These are phyloP conservation scores for Colletotrichum plurivorum DNA, from an alignment of 2,329 filamentous ascomycete species.

Conservation along the genomic window DNA sequence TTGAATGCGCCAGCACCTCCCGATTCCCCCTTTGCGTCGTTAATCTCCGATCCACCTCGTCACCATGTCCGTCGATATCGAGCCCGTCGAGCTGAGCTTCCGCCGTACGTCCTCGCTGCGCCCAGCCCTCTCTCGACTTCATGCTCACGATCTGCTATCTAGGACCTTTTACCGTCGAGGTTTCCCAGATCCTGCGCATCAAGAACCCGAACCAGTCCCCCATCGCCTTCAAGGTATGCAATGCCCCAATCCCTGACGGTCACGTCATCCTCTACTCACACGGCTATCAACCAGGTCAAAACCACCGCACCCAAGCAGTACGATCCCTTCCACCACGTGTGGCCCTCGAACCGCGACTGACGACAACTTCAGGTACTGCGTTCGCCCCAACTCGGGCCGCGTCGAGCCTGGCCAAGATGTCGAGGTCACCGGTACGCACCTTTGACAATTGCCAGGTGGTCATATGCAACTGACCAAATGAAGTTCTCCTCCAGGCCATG, in stretches of 20 bases:
- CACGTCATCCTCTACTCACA: slow-evolving; percentile 34
- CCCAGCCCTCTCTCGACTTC: slow-evolving; percentile 33
- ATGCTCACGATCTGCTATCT: slow-evolving; percentile 36
- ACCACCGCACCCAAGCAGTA: slow-evolving; percentile 99
- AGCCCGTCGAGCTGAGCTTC: slow-evolving; percentile 93
- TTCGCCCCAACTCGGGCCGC: slow-evolving; percentile 95
- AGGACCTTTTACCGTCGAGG: slow-evolving; percentile 79
- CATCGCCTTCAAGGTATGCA: slow-evolving; percentile 78
- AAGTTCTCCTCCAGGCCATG: slow-evolving; percentile 97
- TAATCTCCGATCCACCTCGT: slow-evolving; percentile 40
- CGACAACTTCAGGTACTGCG: slow-evolving; percentile 82
- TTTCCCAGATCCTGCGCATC: slow-evolving; percentile 75
- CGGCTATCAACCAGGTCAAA: slow-evolving; percentile 79
- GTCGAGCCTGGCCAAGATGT: slow-evolving; percentile 92
- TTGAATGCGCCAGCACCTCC: slow-evolving; percentile 32
- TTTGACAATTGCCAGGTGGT: slow-evolving; percentile 36
- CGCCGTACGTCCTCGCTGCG: slow-evolving; percentile 76
- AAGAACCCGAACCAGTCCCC: slow-evolving; percentile 74
- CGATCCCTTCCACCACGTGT: slow-evolving; percentile 52
- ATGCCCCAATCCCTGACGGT: background rate
- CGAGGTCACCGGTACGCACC: slow-evolving; percentile 85
- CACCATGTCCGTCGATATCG: slow-evolving; percentile 94
- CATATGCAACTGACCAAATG: slow-evolving; percentile 44
- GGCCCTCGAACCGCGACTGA: slow-evolving; percentile 44
- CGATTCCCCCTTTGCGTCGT: slow-evolving; percentile 35